phyloP scores from a whole-genome alignment of 306 rosid genomes.

The Cyclanthera cordifolia region DNA sequence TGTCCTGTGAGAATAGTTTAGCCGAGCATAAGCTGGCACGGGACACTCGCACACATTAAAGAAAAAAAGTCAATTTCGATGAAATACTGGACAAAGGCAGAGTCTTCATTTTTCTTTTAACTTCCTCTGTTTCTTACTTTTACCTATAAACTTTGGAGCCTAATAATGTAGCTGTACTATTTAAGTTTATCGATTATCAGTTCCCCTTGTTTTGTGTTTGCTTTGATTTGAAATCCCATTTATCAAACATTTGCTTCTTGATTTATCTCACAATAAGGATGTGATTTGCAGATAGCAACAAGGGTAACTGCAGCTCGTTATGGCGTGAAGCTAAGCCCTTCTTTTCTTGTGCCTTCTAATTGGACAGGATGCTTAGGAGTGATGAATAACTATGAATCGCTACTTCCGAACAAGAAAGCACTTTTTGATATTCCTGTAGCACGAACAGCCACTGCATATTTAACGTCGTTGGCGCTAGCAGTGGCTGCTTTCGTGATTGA shows the following conservation, averaged over 20 bases:
- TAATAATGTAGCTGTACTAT: background rate
- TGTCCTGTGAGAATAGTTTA: no score
- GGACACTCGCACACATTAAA: no score
- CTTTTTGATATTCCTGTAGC: constrained; percentile 86
- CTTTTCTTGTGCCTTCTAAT: constrained; percentile 80
- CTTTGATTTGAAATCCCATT: background rate
- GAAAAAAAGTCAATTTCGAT: no score
- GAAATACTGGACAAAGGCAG: background rate
- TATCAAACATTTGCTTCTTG: background rate
- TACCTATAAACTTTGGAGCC: background rate
- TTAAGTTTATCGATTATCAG: background rate
- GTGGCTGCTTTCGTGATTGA: constrained; percentile 71
- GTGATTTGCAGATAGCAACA: constrained; percentile 55
- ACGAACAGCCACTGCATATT: constrained; percentile 74
- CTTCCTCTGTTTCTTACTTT: background rate
- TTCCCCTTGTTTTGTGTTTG: background rate
- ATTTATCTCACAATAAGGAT: background rate
- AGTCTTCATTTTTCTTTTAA: background rate
- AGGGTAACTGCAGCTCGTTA: constrained; percentile 75
- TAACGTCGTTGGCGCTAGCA: constrained; percentile 69
- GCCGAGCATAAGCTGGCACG: no score
- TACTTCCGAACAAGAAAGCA: constrained; percentile 73
- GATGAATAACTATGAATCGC: constrained; percentile 82
- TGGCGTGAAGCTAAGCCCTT: constrained; percentile 87
- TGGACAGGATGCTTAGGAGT: constrained; percentile 96